Evolutionary conservation across 495 filamentous ascomycete genomes (phyloP).

Genomic region (Collariella sp.): DNA sequence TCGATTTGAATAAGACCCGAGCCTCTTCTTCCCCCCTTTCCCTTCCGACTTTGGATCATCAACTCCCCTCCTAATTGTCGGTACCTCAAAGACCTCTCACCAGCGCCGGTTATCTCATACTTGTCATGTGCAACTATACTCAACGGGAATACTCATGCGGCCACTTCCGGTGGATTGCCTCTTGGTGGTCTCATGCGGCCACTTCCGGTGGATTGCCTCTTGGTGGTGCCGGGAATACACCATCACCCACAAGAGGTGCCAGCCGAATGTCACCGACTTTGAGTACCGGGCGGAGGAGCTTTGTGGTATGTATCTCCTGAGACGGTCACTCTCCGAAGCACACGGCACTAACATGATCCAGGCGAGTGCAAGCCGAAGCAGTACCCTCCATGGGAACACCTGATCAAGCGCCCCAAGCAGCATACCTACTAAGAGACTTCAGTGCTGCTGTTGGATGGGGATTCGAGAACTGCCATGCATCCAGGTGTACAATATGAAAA

Average conservation of each 20-base stretch:
- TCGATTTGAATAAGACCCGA: too few species aligned
- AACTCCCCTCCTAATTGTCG: too few species aligned
- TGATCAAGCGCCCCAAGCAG: too few species aligned
- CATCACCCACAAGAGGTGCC: slow-evolving; percentile 34
- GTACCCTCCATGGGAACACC: slow-evolving; percentile 30
- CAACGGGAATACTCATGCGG: slow-evolving; percentile 35
- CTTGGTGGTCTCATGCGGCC: slow-evolving; percentile 34
- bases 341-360: slow-evolving; percentile 11
- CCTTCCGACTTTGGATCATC: too few species aligned
- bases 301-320: slow-evolving; percentile 24
- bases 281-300: slow-evolving; percentile 31
- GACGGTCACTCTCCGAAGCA: background rate
- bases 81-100: too few species aligned
- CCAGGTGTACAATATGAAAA: too few species aligned
- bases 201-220: slow-evolving; percentile 37
- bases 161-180: slow-evolving; percentile 37
- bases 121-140: slow-evolving; percentile 31
- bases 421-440: slow-evolving; percentile 19
- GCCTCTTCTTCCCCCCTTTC: too few species aligned
- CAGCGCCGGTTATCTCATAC: too few species aligned
- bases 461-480: too few species aligned
- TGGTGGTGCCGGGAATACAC: slow-evolving; percentile 35
- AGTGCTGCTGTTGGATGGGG: too few species aligned
- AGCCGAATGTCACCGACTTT: slow-evolving; percentile 34
- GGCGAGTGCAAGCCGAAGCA: slow-evolving; percentile 33